Conservation (phyloP, 306 rosid species). For the Acacia melanoxylon region DNA sequence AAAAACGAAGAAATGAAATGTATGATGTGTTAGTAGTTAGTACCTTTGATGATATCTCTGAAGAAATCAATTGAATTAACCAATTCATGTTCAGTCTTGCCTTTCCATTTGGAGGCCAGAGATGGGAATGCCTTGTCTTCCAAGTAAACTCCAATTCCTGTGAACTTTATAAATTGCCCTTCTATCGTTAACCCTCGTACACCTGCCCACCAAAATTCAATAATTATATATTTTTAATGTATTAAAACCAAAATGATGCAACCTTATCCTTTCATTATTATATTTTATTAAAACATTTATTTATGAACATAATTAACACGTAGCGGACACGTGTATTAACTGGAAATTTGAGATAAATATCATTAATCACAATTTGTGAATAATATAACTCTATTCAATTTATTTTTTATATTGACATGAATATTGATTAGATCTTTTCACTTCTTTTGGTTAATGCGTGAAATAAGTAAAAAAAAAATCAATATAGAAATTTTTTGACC, state of each 20-base stretch:
- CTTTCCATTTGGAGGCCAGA: slow-evolving; percentile 68
- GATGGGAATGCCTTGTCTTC: slow-evolving; percentile 59
- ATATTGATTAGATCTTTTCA: too few species aligned
- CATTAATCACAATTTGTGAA: too few species aligned
- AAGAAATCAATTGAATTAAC: slow-evolving; percentile 62
- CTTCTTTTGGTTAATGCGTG: too few species aligned
- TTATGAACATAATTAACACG: background rate
- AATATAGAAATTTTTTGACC: too few species aligned
- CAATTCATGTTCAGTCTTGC: slow-evolving; percentile 48
- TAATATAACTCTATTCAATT: too few species aligned
- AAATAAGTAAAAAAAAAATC: too few species aligned
- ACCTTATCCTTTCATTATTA: background rate
- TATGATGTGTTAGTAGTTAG: background rate
- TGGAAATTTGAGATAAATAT: too few species aligned
- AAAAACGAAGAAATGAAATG: background rate
- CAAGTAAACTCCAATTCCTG: slow-evolving; percentile 69
- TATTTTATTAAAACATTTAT: background rate
- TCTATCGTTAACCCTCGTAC: slow-evolving; percentile 59
- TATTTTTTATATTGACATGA: too few species aligned
- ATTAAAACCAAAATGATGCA: background rate
- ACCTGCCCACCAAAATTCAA: slow-evolving; percentile 37
- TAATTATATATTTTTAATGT: background rate
- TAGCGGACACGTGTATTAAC: background rate
- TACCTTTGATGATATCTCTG: slow-evolving; percentile 66
- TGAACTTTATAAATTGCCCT: slow-evolving; percentile 65